Evolutionary conservation across 1,139 yeast species (phyloP).

Genomic region (Sporopachydermia cereana): DNA sequence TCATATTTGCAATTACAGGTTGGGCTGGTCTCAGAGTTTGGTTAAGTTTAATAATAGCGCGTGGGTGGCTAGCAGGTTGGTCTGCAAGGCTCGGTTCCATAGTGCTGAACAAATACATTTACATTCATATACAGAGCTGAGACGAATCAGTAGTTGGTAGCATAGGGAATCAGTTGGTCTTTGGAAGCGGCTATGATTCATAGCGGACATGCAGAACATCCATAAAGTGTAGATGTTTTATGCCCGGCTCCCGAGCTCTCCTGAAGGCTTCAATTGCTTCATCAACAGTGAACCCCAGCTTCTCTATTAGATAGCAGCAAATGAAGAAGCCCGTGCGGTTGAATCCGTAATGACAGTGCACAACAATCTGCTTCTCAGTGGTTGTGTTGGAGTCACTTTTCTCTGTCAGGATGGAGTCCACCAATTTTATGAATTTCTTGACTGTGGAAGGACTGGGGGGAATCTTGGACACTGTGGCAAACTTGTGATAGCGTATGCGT

Average conservation of each 20-base stretch:
- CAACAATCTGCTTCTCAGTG: slow-evolving; percentile 39
- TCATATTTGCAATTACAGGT: not conserved
- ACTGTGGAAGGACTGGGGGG: slow-evolving; percentile 60
- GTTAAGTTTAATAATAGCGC: not conserved
- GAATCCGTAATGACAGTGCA: slow-evolving; percentile 78
- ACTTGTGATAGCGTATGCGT: slow-evolving; percentile 48
- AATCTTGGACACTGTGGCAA: slow-evolving; percentile 69
- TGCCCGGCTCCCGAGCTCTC: slow-evolving; percentile 55
- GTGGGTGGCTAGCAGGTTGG: no score
- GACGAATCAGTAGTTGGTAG: no score
- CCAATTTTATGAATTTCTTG: slow-evolving; percentile 40
- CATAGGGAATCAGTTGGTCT: no score
- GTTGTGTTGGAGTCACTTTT: slow-evolving; percentile 14
- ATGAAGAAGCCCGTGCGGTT: slow-evolving; percentile 69
- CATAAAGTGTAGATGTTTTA: slow-evolving; percentile 66
- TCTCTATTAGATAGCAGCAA: slow-evolving; percentile 57
- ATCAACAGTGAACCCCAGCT: slow-evolving; percentile 44
- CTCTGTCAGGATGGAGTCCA: slow-evolving; percentile 35
- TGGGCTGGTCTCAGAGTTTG: not conserved
- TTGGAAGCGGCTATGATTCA: slow-evolving; percentile 21
- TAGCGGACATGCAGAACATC: slow-evolving; percentile 65
- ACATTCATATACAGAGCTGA: no score
- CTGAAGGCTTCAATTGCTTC: slow-evolving; percentile 56
- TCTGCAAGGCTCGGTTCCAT: no score
- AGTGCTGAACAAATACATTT: no score